Conservation (phyloP, 2,329 filamentous ascomycete genomes). For the Beauveria australis region DNA sequence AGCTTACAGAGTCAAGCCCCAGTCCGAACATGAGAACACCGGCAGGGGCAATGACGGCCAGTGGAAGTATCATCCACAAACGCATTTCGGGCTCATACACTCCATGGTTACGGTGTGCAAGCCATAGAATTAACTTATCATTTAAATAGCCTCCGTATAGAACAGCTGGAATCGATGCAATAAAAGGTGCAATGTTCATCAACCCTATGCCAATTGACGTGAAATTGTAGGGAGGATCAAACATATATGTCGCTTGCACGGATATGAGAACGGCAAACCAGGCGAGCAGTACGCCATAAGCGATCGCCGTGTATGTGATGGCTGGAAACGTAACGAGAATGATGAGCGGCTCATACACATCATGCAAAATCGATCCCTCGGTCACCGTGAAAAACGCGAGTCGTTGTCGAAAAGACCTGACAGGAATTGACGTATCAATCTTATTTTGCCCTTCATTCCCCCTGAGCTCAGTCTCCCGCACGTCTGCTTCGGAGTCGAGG, state of each 20-base stretch:
- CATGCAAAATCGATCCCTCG: conserved; percentile 8
- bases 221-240: conserved; percentile 24
- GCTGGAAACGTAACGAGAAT: conserved; percentile 20
- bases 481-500: background rate
- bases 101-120: conserved; percentile 28
- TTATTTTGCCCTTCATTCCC: conserved; percentile 24
- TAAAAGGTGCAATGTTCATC: conserved; percentile 22
- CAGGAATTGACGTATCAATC: conserved; percentile 15
- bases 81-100: conserved; percentile 36
- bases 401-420: conserved; percentile 15
- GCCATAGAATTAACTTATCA: conserved; percentile 28
- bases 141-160: conserved; percentile 29
- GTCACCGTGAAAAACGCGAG: conserved; percentile 17
- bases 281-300: conserved; percentile 30
- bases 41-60: conserved; percentile 21
- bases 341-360: conserved; percentile 13
- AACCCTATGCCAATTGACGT: conserved; percentile 17
- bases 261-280: conserved; percentile 24
- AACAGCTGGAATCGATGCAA: conserved; percentile 29
- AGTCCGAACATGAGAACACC: conserved; percentile 30
- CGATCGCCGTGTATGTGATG: conserved; percentile 29
- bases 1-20: conserved; percentile 23
- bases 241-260: conserved; percentile 16
- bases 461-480: conserved; percentile 6
- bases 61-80: conserved; percentile 21